Percentiles rank a stretch among this genome's conserved stretches.
Conservation (phyloP, 1,284 basidiomycete species). For the Trametes sp. region DNA sequence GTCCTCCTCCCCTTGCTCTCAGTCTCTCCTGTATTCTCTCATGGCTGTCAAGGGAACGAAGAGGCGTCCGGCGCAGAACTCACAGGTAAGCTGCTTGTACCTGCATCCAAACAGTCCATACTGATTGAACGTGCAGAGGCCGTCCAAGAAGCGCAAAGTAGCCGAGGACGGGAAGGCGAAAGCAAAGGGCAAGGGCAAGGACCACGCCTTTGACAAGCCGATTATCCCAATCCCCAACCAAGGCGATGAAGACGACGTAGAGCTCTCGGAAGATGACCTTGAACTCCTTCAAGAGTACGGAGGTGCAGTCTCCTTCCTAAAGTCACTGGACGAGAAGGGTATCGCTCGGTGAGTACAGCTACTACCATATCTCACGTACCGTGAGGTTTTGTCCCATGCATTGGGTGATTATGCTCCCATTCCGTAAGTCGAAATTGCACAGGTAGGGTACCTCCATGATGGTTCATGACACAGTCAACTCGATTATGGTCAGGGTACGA, state of each 20-base stretch:
- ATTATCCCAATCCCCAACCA: constrained; percentile 68
- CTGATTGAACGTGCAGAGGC: constrained; percentile 35
- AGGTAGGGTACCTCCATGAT: too few relatives aligned
- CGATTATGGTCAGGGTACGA: too few relatives aligned
- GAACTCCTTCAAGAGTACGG: constrained; percentile 67
- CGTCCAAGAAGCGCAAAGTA: constrained; percentile 49
- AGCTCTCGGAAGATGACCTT: constrained; percentile 69
- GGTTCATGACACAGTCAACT: too few relatives aligned
- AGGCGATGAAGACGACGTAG: constrained; percentile 52
- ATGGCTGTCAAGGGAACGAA: constrained; percentile 35
- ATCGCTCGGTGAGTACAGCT: constrained; percentile 66
- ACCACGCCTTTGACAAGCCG: constrained; percentile 63
- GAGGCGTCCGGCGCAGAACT: constrained; percentile 34
- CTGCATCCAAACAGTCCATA: background rate
- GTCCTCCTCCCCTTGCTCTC: background rate
- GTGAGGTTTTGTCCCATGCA: too few relatives aligned
- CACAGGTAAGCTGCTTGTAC: constrained; percentile 29
- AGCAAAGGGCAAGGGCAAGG: constrained; percentile 59
- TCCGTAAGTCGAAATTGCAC: too few relatives aligned
- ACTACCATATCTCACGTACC: background rate
- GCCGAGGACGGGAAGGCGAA: constrained; percentile 30
- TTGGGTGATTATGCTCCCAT: too few relatives aligned
- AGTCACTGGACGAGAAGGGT: constrained; percentile 68
- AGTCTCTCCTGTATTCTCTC: background rate
- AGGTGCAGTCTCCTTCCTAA: constrained; percentile 63